Evolutionary conservation across 805 yeast species (phyloP).

Genomic region (Wickerhamiella kazuoi): DNA sequence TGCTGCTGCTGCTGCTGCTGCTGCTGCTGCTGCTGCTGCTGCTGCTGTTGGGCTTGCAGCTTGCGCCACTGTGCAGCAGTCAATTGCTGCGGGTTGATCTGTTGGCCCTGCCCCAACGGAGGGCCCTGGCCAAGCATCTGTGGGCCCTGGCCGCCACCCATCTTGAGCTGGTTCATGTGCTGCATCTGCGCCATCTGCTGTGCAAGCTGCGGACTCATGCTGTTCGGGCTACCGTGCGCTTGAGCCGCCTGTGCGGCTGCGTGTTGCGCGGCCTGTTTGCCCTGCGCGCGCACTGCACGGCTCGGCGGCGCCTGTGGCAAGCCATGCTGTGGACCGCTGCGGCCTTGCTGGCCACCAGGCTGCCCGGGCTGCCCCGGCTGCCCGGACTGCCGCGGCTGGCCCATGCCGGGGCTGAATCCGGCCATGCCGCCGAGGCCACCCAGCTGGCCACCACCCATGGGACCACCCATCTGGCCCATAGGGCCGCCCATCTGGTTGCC

Average conservation of each 20-base stretch:
- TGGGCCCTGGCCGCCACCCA: too few relatives aligned
- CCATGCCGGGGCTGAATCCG: too few relatives aligned
- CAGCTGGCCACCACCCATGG: too few relatives aligned
- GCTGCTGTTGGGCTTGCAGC: not conserved
- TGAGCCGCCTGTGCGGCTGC: not conserved
- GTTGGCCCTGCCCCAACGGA: not conserved
- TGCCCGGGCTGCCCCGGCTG: not conserved
- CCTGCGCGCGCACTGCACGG: not conserved
- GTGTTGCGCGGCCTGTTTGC: not conserved
- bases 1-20: not conserved
- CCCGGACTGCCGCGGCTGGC: not conserved
- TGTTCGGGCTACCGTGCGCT: not conserved
- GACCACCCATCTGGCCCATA: not conserved
- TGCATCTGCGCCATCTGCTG: not conserved
- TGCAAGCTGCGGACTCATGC: not conserved
- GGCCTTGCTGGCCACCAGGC: not conserved
- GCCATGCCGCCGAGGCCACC: too few relatives aligned
- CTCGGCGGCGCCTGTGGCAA: too few relatives aligned
- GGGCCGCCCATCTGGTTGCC: too few relatives aligned
- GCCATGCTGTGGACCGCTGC: not conserved
- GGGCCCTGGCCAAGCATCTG: not conserved
- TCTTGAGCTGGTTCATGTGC: not conserved
- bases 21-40: not conserved
- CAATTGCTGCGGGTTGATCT: not conserved
- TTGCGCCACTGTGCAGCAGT: not conserved